phyloP scores from a whole-genome alignment of 768 basidiomycete species.

The Epithele typhae region DNA sequence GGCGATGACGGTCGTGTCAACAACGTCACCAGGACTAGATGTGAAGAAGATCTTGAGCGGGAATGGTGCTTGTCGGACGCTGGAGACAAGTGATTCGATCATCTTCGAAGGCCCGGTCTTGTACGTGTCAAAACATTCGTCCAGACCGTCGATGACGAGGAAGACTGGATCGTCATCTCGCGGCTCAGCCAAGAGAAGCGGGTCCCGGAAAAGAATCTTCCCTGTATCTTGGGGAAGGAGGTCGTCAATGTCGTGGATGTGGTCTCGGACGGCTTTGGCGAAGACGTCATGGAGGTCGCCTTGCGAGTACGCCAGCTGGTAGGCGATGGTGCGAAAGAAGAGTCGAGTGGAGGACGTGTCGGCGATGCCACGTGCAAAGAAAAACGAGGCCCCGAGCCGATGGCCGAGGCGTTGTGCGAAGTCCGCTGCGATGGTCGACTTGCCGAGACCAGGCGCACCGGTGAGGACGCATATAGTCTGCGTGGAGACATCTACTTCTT shows the following conservation, averaged over 20 bases:
- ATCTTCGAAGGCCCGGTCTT: neutral
- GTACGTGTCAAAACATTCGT: conserved; percentile 28
- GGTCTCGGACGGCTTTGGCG: neutral
- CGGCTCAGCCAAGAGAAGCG: neutral
- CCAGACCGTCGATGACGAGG: conserved; percentile 34
- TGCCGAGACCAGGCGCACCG: conserved; percentile 12
- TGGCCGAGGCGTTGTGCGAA: conserved; percentile 2
- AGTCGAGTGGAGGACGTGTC: conserved; percentile 16
- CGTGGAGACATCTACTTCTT: too few relatives aligned
- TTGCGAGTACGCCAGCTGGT: conserved; percentile 23
- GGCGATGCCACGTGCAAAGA: conserved; percentile 3
- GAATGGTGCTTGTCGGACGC: too few relatives aligned
- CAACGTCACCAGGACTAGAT: too few relatives aligned
- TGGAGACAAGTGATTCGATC: neutral
- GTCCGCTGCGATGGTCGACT: conserved; percentile 15
- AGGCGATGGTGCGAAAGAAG: conserved; percentile 30
- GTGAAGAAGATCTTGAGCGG: too few relatives aligned
- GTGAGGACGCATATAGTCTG: conserved; percentile 11
- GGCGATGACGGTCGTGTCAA: too few relatives aligned
- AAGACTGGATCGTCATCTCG: conserved; percentile 13
- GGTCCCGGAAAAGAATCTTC: conserved; percentile 11
- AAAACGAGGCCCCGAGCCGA: conserved; percentile 16
- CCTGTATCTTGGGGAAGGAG: neutral
- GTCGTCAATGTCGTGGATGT: neutral
- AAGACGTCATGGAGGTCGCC: conserved; percentile 6